Conservation (phyloP, 2,329 filamentous ascomycete genomes). For the Penicillium sp. region DNA sequence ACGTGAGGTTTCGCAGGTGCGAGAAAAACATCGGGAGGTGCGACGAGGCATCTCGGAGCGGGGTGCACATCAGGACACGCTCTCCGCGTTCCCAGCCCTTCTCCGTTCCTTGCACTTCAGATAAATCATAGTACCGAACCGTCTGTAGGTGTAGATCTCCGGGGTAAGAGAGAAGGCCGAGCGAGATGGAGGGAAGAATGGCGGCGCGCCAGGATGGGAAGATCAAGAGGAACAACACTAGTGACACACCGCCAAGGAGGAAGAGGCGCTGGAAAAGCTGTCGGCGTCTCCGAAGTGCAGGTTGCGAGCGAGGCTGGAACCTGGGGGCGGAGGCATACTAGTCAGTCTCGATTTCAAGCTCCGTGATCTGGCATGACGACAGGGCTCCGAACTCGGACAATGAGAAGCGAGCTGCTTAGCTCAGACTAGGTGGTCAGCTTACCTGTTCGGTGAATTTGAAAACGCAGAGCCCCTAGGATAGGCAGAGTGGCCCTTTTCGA, state of each 20-base stretch:
- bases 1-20: constrained; percentile 93
- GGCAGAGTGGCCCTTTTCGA: constrained; percentile 63
- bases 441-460: constrained; percentile 84
- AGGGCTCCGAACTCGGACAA: not conserved
- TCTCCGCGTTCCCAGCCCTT: constrained; percentile 95
- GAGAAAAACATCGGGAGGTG: constrained; percentile 97
- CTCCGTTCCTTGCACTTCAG: constrained; percentile 80
- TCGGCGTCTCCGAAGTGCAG: constrained; percentile 62
- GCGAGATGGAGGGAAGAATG: constrained; percentile 54
- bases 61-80: constrained; percentile 87
- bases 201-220: constrained; percentile 64
- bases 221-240: constrained; percentile 59
- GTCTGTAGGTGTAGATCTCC: constrained; percentile 79
- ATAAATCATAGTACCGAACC: constrained; percentile 91
- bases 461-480: constrained; percentile 69
- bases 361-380: not conserved
- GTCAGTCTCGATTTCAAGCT: constrained; percentile 7
- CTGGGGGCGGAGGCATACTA: constrained; percentile 37
- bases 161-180: constrained; percentile 59
- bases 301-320: constrained; percentile 75
- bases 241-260: constrained; percentile 46
- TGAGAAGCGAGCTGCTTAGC: not conserved
- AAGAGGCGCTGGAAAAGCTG: constrained; percentile 63
- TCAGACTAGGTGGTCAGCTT: constrained; percentile 20
- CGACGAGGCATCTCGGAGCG: constrained; percentile 80